Conservation (phyloP, 179 eudicot genomes). For the Beta corolliflora region DNA sequence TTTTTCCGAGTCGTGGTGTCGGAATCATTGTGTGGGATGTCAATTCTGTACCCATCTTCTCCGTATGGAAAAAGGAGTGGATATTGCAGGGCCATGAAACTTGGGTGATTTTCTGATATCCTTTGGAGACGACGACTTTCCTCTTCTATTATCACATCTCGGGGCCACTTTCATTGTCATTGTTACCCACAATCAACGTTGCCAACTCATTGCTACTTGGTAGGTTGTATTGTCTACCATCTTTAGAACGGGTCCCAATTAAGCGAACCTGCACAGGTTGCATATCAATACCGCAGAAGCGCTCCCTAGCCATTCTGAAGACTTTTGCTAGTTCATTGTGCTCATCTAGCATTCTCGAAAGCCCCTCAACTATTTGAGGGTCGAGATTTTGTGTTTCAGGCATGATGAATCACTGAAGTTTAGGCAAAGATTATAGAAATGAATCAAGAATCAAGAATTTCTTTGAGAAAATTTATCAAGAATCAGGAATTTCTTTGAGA, state of each 20-base stretch:
- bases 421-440: too few relatives aligned
- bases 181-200: conserved; percentile 22
- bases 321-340: conserved; percentile 10
- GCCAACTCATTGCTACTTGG: conserved; percentile 27
- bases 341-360: background rate
- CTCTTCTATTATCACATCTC: conserved; percentile 22
- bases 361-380: background rate
- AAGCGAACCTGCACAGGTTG: conserved; percentile 3
- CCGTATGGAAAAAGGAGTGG: conserved; percentile 33
- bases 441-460: too few relatives aligned
- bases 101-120: conserved; percentile 26
- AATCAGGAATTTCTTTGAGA: too few relatives aligned
- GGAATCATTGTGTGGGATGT: too few relatives aligned
- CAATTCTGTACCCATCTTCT: too few relatives aligned
- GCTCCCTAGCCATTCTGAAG: conserved; percentile 4
- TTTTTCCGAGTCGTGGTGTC: too few relatives aligned
- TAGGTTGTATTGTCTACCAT: conserved; percentile 15
- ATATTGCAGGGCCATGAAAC: conserved; percentile 36
- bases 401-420: too few relatives aligned
- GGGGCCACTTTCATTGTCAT: background rate
- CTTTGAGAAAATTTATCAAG: too few relatives aligned
- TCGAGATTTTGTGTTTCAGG: too few relatives aligned
- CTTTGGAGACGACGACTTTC: background rate
- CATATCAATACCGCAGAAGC: background rate
- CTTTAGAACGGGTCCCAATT: background rate